Evolutionary conservation across 345 rosid genomes (phyloP), one percentile per base, ranked within the genome.

Genomic region (Psidium friedrichsthalianum): DNA sequence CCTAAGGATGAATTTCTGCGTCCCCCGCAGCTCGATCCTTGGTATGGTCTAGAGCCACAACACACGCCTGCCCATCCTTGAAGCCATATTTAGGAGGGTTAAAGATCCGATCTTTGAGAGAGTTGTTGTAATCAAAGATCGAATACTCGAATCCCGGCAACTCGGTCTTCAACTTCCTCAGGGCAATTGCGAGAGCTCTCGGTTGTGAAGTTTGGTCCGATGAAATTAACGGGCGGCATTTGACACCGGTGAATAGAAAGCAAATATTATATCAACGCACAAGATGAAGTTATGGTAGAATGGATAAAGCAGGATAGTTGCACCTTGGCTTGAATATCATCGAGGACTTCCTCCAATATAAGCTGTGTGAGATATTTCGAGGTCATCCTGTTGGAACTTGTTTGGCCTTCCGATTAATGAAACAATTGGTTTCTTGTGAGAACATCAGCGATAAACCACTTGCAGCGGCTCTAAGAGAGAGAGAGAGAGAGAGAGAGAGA

Each of bases 61-160:
- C 87, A 86, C 14, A 82, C 24, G 58, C 84, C 80, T 82, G 76
- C 42, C 84, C 84, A 2, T 82, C 84, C 57, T 58, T 18, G 40
- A 86, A 86, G 29, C 87, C 85, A n/a, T 82, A 59, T 58, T 86
- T 59, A 8, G 85, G 58, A 36, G 87, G 58, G 49, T 82, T 85
- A 8, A 29, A 7, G 82, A 86, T 83, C 76, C 87, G 56, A 24
- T 86, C 69, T 10, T 16, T 32, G 61, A 86, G 85, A 1, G 88
- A 44, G 36, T 56, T 61, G 84, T 86, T 86, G 59, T 82, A 87
- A 83, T 90, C 87, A 10, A 86, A 86, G 18, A 87, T 87, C 3
- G 86, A 80, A 51, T 89, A 86, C 56, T 82, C 86, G 49, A 90
- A 86, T 85, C 90, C 87, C 0, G 89, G 86, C 59, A 87, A 20